Evolutionary conservation across 2,329 filamentous ascomycete species (phyloP).

Genomic region (Xenosphaeropsis pyriputrescens): DNA sequence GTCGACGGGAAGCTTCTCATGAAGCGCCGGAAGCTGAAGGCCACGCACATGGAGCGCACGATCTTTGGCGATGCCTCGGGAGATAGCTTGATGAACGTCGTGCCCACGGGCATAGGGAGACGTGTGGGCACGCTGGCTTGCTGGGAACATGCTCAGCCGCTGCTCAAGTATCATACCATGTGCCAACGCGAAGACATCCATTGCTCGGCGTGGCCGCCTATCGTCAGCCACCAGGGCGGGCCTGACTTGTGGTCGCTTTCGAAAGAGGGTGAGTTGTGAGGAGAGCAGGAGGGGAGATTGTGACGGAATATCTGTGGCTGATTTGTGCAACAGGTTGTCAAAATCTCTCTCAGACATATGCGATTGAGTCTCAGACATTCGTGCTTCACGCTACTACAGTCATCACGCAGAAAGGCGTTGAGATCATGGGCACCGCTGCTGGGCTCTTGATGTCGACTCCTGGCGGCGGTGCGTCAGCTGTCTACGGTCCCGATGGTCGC

Average conservation of each 20-base stretch:
- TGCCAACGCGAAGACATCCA: slow-evolving; percentile 12
- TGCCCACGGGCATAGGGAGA: slow-evolving; percentile 24
- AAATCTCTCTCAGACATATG: slow-evolving; percentile 37
- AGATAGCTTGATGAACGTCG: slow-evolving; percentile 15
- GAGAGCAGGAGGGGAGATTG: too few relatives aligned
- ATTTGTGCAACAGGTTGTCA: slow-evolving; percentile 33
- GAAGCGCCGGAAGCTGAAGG: slow-evolving; percentile 34
- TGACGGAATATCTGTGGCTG: slow-evolving; percentile 18
- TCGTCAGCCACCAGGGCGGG: slow-evolving; percentile 30
- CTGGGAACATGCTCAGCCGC: slow-evolving; percentile 2
- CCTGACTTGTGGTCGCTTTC: slow-evolving; percentile 8
- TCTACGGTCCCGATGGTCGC: slow-evolving; percentile 16
- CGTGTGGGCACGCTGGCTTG: slow-evolving; percentile 10
- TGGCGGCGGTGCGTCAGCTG: slow-evolving; percentile 16
- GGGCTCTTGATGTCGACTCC: slow-evolving; percentile 29
- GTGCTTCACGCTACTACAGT: slow-evolving; percentile 38
- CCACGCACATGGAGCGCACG: slow-evolving; percentile 28
- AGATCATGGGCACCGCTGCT: slow-evolving; percentile 12
- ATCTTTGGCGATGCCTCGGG: background rate
- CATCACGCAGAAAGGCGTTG: slow-evolving; percentile 34
- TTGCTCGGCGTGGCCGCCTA: slow-evolving; percentile 12
- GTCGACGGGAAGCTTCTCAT: slow-evolving; percentile 25
- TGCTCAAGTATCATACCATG: slow-evolving; percentile 13
- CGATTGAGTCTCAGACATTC: slow-evolving; percentile 40
- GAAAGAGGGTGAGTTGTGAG: slow-evolving; percentile 3